Evolutionary conservation across 2,329 filamentous ascomycete genomes (phyloP).

Genomic region (Pseudopyrenochaeta lycopersici): DNA sequence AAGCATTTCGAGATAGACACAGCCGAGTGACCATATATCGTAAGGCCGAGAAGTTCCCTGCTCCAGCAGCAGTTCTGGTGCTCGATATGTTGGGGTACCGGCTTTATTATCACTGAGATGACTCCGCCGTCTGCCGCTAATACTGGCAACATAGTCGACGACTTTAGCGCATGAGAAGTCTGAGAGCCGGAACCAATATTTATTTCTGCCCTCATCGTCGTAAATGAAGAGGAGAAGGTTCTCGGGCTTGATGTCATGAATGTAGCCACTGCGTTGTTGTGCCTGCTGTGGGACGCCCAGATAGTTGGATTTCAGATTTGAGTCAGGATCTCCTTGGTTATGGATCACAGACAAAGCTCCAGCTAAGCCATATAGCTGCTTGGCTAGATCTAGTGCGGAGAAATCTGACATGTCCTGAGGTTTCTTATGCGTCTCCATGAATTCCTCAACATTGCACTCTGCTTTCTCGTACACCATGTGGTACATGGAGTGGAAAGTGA

Average conservation of each 20-base stretch:
- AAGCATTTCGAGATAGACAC: conserved; percentile 29
- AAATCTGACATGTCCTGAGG: conserved; percentile 4
- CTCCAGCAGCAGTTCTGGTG: conserved; percentile 6
- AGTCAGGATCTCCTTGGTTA: conserved; percentile 1
- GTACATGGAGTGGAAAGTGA: conserved; percentile 13
- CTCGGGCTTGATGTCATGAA: conserved; percentile 55
- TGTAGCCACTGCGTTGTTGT: conserved; percentile 10
- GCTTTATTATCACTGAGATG: not conserved
- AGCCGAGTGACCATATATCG: conserved; percentile 53
- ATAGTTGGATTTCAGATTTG: not conserved
- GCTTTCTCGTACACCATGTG: conserved; percentile 23
- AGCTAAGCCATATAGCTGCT: conserved; percentile 6
- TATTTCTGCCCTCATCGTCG: not conserved
- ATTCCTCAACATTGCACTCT: conserved; percentile 7
- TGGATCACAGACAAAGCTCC: conserved; percentile 13
- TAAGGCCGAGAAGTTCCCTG: conserved; percentile 15
- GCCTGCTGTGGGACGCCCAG: not conserved
- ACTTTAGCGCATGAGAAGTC: conserved; percentile 17
- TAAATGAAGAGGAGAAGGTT: conserved; percentile 50
- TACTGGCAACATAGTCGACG: not conserved
- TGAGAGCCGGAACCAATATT: conserved; percentile 9
- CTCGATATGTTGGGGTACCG: conserved; percentile 11
- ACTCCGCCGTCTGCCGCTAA: not conserved
- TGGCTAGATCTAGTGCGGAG: conserved; percentile 1
- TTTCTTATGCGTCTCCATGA: conserved; percentile 7